A percentile compares a stretch with the other conserved stretches of the same genome.
These are phyloP conservation scores for Leccinum ponderosum DNA, from an alignment of 1,284 basidiomycete species.

Conservation along the genomic window DNA sequence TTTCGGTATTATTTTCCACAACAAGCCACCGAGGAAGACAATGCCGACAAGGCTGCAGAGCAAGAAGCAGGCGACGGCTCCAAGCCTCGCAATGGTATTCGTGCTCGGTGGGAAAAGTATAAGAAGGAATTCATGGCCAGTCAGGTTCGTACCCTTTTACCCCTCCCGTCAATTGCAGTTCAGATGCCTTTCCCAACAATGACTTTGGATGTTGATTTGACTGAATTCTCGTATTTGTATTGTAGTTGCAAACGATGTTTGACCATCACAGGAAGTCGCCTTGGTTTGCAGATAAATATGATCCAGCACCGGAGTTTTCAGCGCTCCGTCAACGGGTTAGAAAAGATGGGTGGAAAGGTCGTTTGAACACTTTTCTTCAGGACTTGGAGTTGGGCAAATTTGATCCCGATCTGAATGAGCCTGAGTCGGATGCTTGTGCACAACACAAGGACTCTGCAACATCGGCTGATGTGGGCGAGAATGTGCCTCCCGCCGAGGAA, in stretches of 20 bases:
- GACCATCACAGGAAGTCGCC: constrained; percentile 87
- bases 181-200: constrained; percentile 13
- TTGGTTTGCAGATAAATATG: constrained; percentile 96
- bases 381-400: constrained; percentile 82
- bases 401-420: constrained; percentile 70
- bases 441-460: constrained; percentile 49
- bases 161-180: constrained; percentile 13
- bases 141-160: constrained; percentile 63
- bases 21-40: constrained; percentile 76
- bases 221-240: constrained; percentile 39
- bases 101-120: constrained; percentile 85
- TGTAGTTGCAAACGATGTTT: constrained; percentile 88
- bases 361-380: constrained; percentile 68
- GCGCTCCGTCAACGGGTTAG: constrained; percentile 74
- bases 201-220: constrained; percentile 25
- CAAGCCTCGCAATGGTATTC: constrained; percentile 79
- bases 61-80: constrained; percentile 77
- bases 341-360: constrained; percentile 79
- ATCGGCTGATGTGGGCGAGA: constrained; percentile 36
- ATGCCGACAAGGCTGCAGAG: constrained; percentile 76
- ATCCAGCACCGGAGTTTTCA: constrained; percentile 66
- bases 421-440: constrained; percentile 47
- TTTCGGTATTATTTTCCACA: constrained; percentile 80
- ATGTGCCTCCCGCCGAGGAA: constrained; percentile 44
- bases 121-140: constrained; percentile 83